These are phyloP conservation scores for Lanmaoa rubissima DNA, from an alignment of 768 basidiomycete species.

Conservation along the genomic window DNA sequence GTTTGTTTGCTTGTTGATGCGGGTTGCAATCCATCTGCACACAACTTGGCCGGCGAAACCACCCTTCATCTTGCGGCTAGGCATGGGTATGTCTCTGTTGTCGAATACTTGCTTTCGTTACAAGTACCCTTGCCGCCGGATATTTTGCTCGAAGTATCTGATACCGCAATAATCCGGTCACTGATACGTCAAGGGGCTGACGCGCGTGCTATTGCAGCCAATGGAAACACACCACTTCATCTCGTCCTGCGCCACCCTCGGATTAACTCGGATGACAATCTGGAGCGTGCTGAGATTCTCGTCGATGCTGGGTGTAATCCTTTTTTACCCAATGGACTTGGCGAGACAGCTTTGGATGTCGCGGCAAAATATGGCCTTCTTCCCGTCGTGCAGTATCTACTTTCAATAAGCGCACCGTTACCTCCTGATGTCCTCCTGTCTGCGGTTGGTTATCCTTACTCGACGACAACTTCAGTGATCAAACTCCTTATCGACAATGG, in stretches of 20 bases:
- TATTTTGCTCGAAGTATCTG: neutral
- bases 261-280: neutral
- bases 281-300: neutral
- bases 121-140: neutral
- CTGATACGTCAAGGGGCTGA: neutral
- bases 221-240: neutral
- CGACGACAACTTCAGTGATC: neutral
- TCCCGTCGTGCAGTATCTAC: too few relatives aligned
- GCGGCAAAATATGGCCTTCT: neutral
- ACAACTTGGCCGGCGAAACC: neutral
- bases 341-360: neutral
- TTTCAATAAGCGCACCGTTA: too few relatives aligned
- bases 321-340: neutral
- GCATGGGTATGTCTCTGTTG: neutral
- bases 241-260: neutral
- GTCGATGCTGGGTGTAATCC: neutral
- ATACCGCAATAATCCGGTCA: neutral
- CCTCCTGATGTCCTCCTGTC: too few relatives aligned
- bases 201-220: neutral
- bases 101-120: neutral
- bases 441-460: too few relatives aligned
- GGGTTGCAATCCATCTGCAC: slow-evolving; percentile 3
- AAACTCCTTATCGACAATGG: neutral
- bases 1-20: neutral
- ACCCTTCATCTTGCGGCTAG: neutral